phyloP scores from a whole-genome alignment of 1,284 basidiomycete species.

The Meira nashicola region DNA sequence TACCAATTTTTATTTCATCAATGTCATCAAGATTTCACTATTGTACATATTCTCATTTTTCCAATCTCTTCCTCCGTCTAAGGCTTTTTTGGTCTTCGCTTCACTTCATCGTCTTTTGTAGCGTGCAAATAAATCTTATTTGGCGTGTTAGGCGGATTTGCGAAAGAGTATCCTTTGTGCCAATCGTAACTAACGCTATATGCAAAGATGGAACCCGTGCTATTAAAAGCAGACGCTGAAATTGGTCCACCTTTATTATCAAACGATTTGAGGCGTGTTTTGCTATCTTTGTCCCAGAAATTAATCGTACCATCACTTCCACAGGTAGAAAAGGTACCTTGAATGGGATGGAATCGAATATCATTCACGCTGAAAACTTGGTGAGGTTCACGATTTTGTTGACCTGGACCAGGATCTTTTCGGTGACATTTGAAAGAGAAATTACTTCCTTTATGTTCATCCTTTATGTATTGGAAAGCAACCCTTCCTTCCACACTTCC shows the following conservation, averaged over 20 bases:
- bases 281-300: constrained; percentile 76
- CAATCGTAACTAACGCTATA: constrained; percentile 51
- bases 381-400: constrained; percentile 47
- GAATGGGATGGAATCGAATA: constrained; percentile 81
- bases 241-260: constrained; percentile 48
- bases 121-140: constrained; percentile 25
- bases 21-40: background rate
- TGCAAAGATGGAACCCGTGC: constrained; percentile 46
- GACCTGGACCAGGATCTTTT: constrained; percentile 57
- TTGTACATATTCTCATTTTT: background rate
- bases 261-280: constrained; percentile 72
- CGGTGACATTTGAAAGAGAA: constrained; percentile 86
- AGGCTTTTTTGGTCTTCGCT: constrained; percentile 6
- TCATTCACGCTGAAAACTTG: constrained; percentile 87
- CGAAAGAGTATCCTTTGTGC: constrained; percentile 47
- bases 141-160: constrained; percentile 28
- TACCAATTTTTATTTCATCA: too few relatives aligned
- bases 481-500: constrained; percentile 94
- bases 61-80: background rate
- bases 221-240: constrained; percentile 45
- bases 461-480: constrained; percentile 75
- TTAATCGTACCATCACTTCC: constrained; percentile 60
- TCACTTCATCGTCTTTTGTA: constrained; percentile 23
- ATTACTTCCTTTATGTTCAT: constrained; percentile 22
- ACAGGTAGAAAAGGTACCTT: constrained; percentile 90